Base-by-base conservation (phyloP, 139 green algal species). In the Mesostigma viride region DNA sequence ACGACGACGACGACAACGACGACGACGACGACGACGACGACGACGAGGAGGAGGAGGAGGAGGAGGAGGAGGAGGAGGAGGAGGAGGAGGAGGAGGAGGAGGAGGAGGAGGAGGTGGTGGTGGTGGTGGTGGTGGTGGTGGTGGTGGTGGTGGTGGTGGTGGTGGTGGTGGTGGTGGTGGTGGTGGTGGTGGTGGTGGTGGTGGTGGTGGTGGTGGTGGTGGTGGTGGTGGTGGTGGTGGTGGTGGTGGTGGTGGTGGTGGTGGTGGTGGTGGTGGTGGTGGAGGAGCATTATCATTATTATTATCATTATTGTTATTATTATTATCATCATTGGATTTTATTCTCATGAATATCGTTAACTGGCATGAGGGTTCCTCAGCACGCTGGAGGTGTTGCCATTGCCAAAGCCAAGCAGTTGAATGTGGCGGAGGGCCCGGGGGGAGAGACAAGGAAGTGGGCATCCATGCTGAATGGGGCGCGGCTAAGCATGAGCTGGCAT, bases 121-220 rank as follows among this genome's bases (percentile, higher is more conserved):
- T 28, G 22, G 45, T n/a, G n/a, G n/a, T 17, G 51, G n/a, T 31
- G n/a, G n/a, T 17, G 51, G 24, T 31, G 24, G 20, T 20, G 22
- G 33, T 17, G n/a, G 32, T 58, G 22, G 28, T 11, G 32, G 28
- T 58, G 58, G 14, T 26, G 40, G 26, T 48, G 44, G 57, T 66
- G 53, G 22, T 64, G 30, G 68, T 74, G 28, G 20, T 4, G 17
- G 58, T 66, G 27, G 27, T n/a, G n/a, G n/a, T n/a, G n/a, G n/a
- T n/a, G n/a, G n/a, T n/a, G 47, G 6, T 67, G 63, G 36, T 40
- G 33, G 1, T 67, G 71, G 32, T 57, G 70, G 3, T 22, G 22
- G 22, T 56, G 45, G 22, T 5, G 14, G 17, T 27, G 6, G 60
- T 22, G 45, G 22, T 22, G 45, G 22, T 28, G 45, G 45, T 28